Conservation (phyloP, 108 stramenopile genomes). For the Nitzschia inconspicua region DNA sequence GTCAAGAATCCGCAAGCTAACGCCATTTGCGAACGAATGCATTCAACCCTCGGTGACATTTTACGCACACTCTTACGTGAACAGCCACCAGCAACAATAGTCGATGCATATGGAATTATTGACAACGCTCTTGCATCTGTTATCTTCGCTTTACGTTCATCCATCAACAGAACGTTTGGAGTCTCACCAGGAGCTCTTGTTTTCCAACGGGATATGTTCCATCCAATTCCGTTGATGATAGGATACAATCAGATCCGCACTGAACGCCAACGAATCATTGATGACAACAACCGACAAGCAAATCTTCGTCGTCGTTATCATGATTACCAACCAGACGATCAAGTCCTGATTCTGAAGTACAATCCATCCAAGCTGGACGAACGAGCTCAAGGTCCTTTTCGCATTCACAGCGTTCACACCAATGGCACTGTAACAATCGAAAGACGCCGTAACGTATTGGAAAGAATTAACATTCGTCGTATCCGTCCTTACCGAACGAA, state of each 20-base stretch:
- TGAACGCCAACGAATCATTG: neutral
- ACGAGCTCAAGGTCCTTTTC: conserved; percentile 25
- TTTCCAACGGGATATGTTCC: conserved; percentile 39
- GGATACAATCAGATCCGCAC: conserved; percentile 10
- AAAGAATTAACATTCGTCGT: too few species aligned
- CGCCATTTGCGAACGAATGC: conserved; percentile 40
- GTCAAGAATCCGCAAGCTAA: conserved; percentile 42
- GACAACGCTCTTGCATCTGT: conserved; percentile 28
- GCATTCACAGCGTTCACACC: conserved; percentile 13
- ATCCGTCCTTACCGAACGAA: too few species aligned
- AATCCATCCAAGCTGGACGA: conserved; percentile 27
- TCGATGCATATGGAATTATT: conserved; percentile 11
- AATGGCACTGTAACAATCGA: conserved; percentile 37
- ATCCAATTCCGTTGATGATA: conserved; percentile 31
- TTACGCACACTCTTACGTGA: conserved; percentile 18
- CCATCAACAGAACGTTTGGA: conserved; percentile 3
- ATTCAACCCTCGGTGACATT: conserved; percentile 28
- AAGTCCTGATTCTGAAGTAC: too few species aligned
- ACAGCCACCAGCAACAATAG: conserved; percentile 15
- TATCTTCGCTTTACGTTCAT: conserved; percentile 21
- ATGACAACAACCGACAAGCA: too few species aligned
- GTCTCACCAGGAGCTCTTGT: conserved; percentile 35
- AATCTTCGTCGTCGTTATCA: too few species aligned
- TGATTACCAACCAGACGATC: too few species aligned
- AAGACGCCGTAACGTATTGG: too few species aligned